Evolutionary conservation across 2,329 filamentous ascomycete species (phyloP), one percentile per base, ranked within the genome.

Genomic region (Fusarium sp.): DNA sequence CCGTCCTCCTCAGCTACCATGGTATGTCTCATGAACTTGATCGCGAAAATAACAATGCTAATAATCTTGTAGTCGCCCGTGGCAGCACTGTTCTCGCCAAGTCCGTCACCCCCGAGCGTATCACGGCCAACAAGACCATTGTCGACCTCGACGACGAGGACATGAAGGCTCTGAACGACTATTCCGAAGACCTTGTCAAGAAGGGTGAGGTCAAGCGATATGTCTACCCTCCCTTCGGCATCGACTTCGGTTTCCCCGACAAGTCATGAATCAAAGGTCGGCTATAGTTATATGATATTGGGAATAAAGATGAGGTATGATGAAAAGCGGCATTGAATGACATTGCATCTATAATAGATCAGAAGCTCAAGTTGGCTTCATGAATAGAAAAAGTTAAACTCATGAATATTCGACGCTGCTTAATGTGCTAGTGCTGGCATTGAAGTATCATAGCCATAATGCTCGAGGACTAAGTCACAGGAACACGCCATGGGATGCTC

Each of bases 191-290:
- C 38, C 80, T 91, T 49, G 79, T 82, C 32, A 83, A 83, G 74
- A 85, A 85, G 69, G 85, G 86, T 50, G 87, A 89, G 82, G 79
- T 89, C 67, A 83, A 88, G 82, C 85, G 90, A 75, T 93, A 89
- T 71, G 90, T 93, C 38, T 93, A 91, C 80, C 92, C 92, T 73
- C 88, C 90, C 2, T 93, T 93, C 77, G 90, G 90, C 6, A 82
- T 92, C 54, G 86, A 91, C 77, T 91, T 94, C 80, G 91, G 91
- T 4, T 93, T 93, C 84, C 91, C 91, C n/a, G 92, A 93, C 79
- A 92, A 92, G 86, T 76, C 75, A 47, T 78, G 68, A 70, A 78
- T 72, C 56, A 80, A 75, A 44, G 62, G 65, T 44, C 64, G 72
- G 25, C 19, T 74, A 33, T 74, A 62, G 46, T 10, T 37, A 35